These are phyloP conservation scores for Bolboschoenus planiculmis DNA, from an alignment of 176 grass and related monocot species.

Conservation along the genomic window DNA sequence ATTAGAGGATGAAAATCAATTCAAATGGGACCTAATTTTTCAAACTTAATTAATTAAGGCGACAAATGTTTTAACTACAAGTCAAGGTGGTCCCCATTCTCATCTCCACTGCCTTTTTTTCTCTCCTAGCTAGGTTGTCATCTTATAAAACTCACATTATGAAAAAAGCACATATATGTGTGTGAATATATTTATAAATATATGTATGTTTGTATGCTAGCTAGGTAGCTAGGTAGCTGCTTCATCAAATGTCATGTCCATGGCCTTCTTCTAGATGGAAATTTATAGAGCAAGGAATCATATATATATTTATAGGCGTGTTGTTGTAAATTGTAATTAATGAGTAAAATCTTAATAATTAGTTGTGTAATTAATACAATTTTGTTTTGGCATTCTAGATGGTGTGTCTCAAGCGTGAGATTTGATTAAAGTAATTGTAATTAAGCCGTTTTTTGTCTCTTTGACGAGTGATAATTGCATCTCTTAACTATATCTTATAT, in stretches of 20 bases:
- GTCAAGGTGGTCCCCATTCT: slow-evolving; percentile 12
- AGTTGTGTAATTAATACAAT: too few species aligned
- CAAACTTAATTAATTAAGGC: slow-evolving; percentile 13
- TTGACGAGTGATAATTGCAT: too few species aligned
- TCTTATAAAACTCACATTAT: slow-evolving; percentile 12
- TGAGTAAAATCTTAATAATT: too few species aligned
- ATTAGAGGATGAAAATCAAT: slow-evolving; percentile 17
- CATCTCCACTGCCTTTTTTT: slow-evolving; percentile 5
- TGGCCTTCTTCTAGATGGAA: slow-evolving; percentile 18
- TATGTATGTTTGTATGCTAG: too few species aligned
- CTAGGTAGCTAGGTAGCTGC: background rate
- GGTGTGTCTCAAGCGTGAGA: background rate
- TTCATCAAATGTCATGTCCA: slow-evolving; percentile 14
- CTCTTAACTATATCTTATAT: too few species aligned
- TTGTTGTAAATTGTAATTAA: background rate
- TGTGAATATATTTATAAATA: too few species aligned
- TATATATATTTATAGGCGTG: background rate
- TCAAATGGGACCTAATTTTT: background rate
- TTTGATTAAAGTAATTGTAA: background rate
- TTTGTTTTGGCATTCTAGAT: background rate
- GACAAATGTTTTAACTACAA: slow-evolving; percentile 14
- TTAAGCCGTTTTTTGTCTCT: too few species aligned
- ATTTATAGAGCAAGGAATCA: background rate
- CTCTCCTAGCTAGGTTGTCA: slow-evolving; percentile 11
- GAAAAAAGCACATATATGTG: slow-evolving; percentile 9